Conservation (phyloP, 108 stramenopile genomes). For the Fragilaria crotonensis region DNA sequence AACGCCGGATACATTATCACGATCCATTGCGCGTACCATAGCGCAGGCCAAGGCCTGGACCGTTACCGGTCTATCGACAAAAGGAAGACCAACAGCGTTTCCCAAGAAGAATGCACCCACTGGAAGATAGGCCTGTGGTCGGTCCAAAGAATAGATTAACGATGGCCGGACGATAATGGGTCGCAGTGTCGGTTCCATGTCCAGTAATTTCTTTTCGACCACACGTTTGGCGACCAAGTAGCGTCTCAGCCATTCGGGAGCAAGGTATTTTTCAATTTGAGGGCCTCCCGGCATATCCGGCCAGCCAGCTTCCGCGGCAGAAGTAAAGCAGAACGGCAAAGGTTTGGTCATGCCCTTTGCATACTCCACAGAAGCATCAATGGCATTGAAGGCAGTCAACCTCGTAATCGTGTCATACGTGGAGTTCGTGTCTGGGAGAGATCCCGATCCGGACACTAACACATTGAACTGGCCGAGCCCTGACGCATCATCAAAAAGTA, state of each 20-base stretch:
- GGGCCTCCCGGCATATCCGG: conserved; percentile 62
- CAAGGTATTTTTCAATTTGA: conserved; percentile 50
- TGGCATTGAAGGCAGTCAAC: conserved; percentile 67
- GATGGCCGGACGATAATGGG: conserved; percentile 63
- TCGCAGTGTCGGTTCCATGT: conserved; percentile 32
- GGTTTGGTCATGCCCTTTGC: conserved; percentile 9
- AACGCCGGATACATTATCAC: conserved; percentile 16
- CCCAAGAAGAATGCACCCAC: conserved; percentile 63
- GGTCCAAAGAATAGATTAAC: conserved; percentile 75
- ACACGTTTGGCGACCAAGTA: conserved; percentile 70
- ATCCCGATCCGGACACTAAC: conserved; percentile 67
- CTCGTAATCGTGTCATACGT: conserved; percentile 82
- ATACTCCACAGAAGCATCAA: conserved; percentile 43
- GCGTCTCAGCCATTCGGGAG: conserved; percentile 65
- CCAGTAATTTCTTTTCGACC: conserved; percentile 50
- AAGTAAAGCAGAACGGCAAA: conserved; percentile 66
- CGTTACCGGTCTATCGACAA: conserved; percentile 78
- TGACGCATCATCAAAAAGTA: conserved; percentile 68
- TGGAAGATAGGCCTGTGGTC: conserved; percentile 36
- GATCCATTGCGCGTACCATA: conserved; percentile 40
- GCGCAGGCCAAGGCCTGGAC: conserved; percentile 73
- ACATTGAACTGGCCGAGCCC: conserved; percentile 59
- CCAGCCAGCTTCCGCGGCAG: conserved; percentile 84
- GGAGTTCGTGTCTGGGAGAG: conserved; percentile 52
- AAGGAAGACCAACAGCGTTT: conserved; percentile 62